phyloP scores from a whole-genome alignment of 2,329 filamentous ascomycete species.

The Dendrostoma leiphaemia region DNA sequence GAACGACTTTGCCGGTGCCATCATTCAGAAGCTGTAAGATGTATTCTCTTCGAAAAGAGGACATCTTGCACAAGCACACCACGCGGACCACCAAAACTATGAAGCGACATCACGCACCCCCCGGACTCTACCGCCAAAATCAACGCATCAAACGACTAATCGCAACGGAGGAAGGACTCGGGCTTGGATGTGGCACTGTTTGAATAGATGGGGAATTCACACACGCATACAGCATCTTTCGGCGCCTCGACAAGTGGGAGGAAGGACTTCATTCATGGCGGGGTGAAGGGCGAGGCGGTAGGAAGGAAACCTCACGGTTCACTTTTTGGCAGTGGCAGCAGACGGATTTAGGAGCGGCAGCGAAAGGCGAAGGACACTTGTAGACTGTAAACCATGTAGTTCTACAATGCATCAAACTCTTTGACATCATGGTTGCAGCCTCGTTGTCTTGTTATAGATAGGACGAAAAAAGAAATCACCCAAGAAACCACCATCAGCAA shows the following conservation, averaged over 20 bases:
- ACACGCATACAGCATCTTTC: neutral
- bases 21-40: constrained; percentile 68
- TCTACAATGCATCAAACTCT: constrained; percentile 5
- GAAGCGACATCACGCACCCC: neutral
- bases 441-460: neutral
- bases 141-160: neutral
- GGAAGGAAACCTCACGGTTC: constrained; percentile 2
- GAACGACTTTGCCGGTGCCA: constrained; percentile 86
- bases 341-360: neutral
- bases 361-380: neutral
- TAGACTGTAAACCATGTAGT: constrained; percentile 10
- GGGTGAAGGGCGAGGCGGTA: neutral
- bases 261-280: neutral
- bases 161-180: neutral
- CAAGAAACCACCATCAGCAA: no score
- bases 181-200: neutral
- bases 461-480: neutral
- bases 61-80: neutral
- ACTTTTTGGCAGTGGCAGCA: neutral
- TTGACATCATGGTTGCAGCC: neutral
- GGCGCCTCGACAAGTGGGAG: neutral
- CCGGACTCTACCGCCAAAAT: neutral
- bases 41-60: neutral
- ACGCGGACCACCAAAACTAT: neutral
- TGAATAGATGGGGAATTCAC: neutral